Evolutionary conservation across 495 filamentous ascomycete species (phyloP).

Genomic region (Podospora pseudocomata): DNA sequence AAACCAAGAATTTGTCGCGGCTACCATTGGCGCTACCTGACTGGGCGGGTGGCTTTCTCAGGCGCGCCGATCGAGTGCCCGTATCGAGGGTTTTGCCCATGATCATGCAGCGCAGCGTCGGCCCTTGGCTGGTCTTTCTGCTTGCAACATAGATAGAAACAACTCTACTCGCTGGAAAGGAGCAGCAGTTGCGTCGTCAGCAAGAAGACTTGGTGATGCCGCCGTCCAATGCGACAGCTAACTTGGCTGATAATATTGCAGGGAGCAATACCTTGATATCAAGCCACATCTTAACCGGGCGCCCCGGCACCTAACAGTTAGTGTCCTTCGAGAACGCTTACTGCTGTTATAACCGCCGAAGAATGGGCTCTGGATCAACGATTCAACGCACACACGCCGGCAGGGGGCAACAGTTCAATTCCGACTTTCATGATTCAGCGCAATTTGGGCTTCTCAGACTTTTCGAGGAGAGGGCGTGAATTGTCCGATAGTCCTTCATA

Average conservation of each 20-base stretch:
- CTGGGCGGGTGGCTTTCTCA: not conserved
- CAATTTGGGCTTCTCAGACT: not conserved
- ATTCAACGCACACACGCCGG: not conserved
- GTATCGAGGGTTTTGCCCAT: not conserved
- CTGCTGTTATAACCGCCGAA: not conserved
- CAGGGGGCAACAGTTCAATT: not conserved
- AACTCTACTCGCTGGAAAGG: no score
- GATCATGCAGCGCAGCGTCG: not conserved
- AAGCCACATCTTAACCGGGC: no score
- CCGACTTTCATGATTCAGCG: not conserved
- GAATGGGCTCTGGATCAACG: not conserved
- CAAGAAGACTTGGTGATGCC: not conserved
- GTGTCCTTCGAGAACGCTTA: not conserved
- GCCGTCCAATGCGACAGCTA: not conserved
- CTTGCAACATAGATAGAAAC: not conserved
- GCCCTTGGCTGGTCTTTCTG: not conserved
- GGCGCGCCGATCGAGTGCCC: conserved; percentile 1
- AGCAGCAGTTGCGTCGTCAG: not conserved
- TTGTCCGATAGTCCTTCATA: not conserved
- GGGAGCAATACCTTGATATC: no score
- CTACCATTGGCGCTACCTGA: not conserved
- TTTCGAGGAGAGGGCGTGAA: not conserved
- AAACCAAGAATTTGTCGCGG: not conserved
- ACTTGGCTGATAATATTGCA: not conserved
- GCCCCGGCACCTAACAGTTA: not conserved